A percentile compares a stretch with the other conserved stretches of the same genome.
Conservation (phyloP, 805 yeast genomes). For the Cyberlindnera japonica region DNA sequence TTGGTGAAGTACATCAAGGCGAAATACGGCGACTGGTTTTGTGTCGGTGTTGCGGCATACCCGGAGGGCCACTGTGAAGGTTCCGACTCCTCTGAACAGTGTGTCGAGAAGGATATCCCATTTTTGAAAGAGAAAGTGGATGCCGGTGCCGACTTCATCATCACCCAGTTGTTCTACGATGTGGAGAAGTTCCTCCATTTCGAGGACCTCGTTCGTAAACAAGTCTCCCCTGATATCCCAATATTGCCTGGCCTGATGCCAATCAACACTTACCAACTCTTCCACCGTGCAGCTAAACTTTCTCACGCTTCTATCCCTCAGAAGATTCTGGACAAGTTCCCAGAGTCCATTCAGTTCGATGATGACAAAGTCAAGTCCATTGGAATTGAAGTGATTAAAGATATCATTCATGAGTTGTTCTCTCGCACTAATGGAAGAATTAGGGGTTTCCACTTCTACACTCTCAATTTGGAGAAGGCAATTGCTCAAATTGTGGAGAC, state of each 20-base stretch:
- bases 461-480: slow-evolving; percentile 88
- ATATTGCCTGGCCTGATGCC: slow-evolving; percentile 92
- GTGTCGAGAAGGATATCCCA: slow-evolving; percentile 67
- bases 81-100: slow-evolving; percentile 61
- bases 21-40: slow-evolving; percentile 83
- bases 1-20: slow-evolving; percentile 75
- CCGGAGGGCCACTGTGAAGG: slow-evolving; percentile 97
- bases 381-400: slow-evolving; percentile 72
- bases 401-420: slow-evolving; percentile 58
- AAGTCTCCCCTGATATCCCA: slow-evolving; percentile 43
- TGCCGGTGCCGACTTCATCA: slow-evolving; percentile 93
- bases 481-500: slow-evolving; percentile 77
- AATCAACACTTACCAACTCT: slow-evolving; percentile 75
- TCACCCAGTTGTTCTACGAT: slow-evolving; percentile 90
- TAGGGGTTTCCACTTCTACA: slow-evolving; percentile 89
- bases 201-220: slow-evolving; percentile 47
- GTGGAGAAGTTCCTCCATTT: slow-evolving; percentile 69
- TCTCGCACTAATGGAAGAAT: slow-evolving; percentile 50
- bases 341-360: slow-evolving; percentile 56
- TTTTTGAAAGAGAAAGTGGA: slow-evolving; percentile 76
- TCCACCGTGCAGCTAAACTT: slow-evolving; percentile 82
- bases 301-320: slow-evolving; percentile 83
- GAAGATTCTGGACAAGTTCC: slow-evolving; percentile 48
- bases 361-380: slow-evolving; percentile 75
- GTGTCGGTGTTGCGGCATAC: slow-evolving; percentile 95